Conservation (phyloP, 2,329 filamentous ascomycete genomes). For the Fusarium oligoseptatum region DNA sequence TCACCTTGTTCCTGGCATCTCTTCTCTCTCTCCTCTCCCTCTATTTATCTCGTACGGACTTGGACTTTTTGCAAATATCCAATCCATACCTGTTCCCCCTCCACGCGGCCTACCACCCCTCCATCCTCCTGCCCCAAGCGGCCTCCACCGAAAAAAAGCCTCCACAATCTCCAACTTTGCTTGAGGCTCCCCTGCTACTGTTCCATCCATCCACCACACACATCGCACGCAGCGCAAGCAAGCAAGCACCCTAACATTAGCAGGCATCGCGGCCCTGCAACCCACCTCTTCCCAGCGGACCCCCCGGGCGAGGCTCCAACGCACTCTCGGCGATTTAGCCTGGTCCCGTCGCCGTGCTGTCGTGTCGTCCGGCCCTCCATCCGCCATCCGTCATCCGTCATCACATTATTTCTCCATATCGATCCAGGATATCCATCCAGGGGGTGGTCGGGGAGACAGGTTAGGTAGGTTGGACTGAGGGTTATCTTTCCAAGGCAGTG, state of each 20-base stretch:
- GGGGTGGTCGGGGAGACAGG: constrained; percentile 26
- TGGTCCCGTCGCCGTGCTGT: constrained; percentile 26
- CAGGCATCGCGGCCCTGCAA: constrained; percentile 20
- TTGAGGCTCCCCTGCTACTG: constrained; percentile 18
- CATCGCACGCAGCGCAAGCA: not conserved
- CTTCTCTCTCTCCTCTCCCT: not conserved
- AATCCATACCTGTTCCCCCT: constrained; percentile 7
- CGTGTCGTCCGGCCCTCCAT: constrained; percentile 31
- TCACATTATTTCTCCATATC: constrained; percentile 40
- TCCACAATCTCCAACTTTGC: constrained; percentile 17
- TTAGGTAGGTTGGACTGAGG: constrained; percentile 21
- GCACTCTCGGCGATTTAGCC: constrained; percentile 35
- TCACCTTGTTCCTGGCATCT: not conserved
- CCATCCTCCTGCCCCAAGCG: not conserved
- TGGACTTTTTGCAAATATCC: not conserved
- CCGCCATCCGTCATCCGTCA: constrained; percentile 35
- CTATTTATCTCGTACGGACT: not conserved
- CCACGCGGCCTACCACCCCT: constrained; percentile 2
- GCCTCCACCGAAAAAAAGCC: constrained; percentile 1
- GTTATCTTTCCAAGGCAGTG: constrained; percentile 44
- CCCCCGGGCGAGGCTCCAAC: constrained; percentile 32
- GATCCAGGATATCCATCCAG: constrained; percentile 28
- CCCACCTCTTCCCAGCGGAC: constrained; percentile 37
- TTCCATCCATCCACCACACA: constrained; percentile 3
- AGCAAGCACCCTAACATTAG: constrained; percentile 4